Conservation (phyloP, 2,329 filamentous ascomycete species). For the Phoma sp. region DNA sequence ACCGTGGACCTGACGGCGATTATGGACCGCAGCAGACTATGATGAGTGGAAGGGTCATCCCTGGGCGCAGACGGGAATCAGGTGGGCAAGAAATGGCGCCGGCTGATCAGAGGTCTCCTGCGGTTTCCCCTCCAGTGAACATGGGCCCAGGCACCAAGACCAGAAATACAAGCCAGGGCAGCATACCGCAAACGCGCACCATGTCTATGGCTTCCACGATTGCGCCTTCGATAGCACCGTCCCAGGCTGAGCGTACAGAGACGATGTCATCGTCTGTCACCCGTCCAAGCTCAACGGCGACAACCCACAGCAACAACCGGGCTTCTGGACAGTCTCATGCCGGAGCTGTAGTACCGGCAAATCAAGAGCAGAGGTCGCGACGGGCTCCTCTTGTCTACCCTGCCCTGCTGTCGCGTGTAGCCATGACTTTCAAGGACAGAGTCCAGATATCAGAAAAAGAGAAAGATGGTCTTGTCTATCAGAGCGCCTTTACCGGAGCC, state of each 20-base stretch:
- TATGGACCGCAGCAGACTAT: slow-evolving; percentile 76
- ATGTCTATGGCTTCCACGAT: slow-evolving; percentile 95
- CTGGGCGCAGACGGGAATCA: slow-evolving; percentile 71
- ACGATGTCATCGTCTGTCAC: slow-evolving; percentile 60
- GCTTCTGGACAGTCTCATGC: slow-evolving; percentile 52
- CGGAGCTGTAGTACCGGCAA: slow-evolving; percentile 53
- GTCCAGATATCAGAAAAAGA: slow-evolving; percentile 85
- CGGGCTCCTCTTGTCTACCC: slow-evolving; percentile 89
- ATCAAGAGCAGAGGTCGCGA: slow-evolving; percentile 51
- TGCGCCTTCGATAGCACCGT: slow-evolving; percentile 47
- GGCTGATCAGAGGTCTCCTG: slow-evolving; percentile 25
- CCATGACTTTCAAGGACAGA: slow-evolving; percentile 88
- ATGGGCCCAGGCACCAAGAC: slow-evolving; percentile 42
- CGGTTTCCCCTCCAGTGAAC: slow-evolving; percentile 30
- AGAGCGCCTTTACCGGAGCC: slow-evolving; percentile 93
- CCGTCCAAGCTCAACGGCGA: slow-evolving; percentile 46
- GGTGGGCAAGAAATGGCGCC: slow-evolving; percentile 37
- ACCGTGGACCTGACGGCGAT: slow-evolving; percentile 74
- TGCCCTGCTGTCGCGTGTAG: slow-evolving; percentile 89
- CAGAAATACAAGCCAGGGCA: slow-evolving; percentile 45
- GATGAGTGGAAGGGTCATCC: slow-evolving; percentile 90
- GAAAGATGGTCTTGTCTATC: slow-evolving; percentile 97
- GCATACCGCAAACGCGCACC: slow-evolving; percentile 61
- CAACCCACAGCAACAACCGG: slow-evolving; percentile 44
- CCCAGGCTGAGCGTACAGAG: slow-evolving; percentile 67